Conservation (phyloP, 176 grass and related monocot genomes). For the Pontederia paniculata region DNA sequence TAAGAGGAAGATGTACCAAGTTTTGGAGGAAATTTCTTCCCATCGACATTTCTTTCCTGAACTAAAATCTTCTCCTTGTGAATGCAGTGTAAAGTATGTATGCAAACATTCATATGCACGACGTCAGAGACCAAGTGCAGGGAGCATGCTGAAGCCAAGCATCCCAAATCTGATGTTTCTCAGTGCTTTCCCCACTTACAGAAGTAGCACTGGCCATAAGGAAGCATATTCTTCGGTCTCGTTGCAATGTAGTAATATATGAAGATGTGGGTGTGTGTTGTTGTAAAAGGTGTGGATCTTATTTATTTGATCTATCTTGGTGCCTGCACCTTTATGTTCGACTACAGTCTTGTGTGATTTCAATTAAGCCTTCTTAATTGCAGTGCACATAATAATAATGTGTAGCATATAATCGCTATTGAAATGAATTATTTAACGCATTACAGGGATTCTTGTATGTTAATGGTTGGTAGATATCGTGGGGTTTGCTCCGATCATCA, state of each 20-base stretch:
- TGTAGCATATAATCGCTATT: too few species aligned
- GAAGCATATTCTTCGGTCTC: background rate
- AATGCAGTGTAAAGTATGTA: constrained; percentile 66
- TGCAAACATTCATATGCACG: constrained; percentile 74
- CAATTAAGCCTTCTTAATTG: too few species aligned
- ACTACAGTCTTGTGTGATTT: background rate
- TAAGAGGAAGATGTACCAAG: too few species aligned
- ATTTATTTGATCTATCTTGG: background rate
- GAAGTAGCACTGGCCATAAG: constrained; percentile 15
- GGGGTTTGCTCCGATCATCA: too few species aligned
- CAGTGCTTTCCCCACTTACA: constrained; percentile 68
- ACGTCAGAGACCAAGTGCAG: constrained; percentile 57
- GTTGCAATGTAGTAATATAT: background rate
- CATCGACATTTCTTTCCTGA: too few species aligned
- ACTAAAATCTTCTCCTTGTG: too few species aligned
- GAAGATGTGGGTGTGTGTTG: background rate
- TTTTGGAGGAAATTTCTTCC: too few species aligned
- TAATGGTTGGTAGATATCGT: too few species aligned
- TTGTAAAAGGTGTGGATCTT: background rate
- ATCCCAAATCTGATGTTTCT: constrained; percentile 48
- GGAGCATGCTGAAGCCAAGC: constrained; percentile 53
- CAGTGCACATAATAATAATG: too few species aligned
- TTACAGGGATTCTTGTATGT: too few species aligned
- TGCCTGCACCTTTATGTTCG: background rate
- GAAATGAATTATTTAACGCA: too few species aligned